These are phyloP conservation scores for Schizosaccharomyces osmophilus DNA, from an alignment of 805 yeast species.

Conservation along the genomic window DNA sequence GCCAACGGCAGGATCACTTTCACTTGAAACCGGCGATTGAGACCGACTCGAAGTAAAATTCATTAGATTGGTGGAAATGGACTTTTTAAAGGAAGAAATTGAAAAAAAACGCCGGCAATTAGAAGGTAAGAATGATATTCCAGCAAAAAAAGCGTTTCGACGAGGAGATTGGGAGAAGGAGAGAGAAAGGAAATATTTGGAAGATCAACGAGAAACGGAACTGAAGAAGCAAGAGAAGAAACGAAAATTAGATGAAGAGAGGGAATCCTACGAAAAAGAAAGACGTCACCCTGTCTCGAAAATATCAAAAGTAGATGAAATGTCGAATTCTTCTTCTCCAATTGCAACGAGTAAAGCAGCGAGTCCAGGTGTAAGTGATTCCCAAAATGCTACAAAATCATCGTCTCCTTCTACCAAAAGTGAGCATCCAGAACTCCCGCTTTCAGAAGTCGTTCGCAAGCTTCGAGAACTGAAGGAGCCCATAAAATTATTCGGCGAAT, in stretches of 20 bases:
- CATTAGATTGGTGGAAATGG: neutral
- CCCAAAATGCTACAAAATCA: neutral
- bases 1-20: neutral
- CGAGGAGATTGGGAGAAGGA: conserved; percentile 8
- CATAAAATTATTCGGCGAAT: conserved; percentile 9
- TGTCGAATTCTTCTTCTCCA: neutral
- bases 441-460: conserved; percentile 12
- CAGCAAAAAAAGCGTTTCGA: conserved; percentile 4
- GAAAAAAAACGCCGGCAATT: neutral
- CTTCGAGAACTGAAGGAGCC: conserved; percentile 12
- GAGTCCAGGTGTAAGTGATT: neutral
- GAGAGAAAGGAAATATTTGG: conserved; percentile 6
- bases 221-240: conserved; percentile 6
- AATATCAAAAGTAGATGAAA: conserved; percentile 7
- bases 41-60: neutral
- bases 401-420: neutral
- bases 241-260: conserved; percentile 9
- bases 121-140: neutral
- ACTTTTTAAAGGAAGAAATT: conserved; percentile 2
- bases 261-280: conserved; percentile 8
- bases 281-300: conserved; percentile 1
- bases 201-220: conserved; percentile 8
- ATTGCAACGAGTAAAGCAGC: neutral
- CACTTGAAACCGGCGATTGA: neutral
- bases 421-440: conserved; percentile 8